These are phyloP conservation scores for Tylopilus felleus DNA, from an alignment of 768 basidiomycete genomes.

Conservation along the genomic window DNA sequence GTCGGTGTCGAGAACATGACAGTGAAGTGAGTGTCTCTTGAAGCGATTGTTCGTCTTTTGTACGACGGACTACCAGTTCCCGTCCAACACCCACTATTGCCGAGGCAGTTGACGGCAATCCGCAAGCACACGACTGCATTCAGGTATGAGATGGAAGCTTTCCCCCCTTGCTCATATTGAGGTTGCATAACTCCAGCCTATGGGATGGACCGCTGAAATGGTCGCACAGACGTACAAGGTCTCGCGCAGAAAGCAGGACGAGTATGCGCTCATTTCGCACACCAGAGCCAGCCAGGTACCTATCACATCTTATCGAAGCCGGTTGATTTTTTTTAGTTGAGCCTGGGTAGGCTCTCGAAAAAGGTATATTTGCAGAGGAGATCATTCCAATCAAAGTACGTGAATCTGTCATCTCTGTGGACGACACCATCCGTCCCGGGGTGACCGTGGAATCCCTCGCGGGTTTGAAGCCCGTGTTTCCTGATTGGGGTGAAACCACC, in stretches of 20 bases:
- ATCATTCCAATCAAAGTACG: constrained; percentile 83
- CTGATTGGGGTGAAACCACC: constrained; percentile 70
- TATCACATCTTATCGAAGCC: neutral
- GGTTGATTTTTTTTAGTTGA: neutral
- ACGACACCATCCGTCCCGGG: constrained; percentile 86
- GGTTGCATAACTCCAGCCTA: constrained; percentile 50
- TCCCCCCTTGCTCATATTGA: neutral
- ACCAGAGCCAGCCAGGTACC: constrained; percentile 66
- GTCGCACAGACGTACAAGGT: constrained; percentile 79
- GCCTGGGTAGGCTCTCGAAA: constrained; percentile 50
- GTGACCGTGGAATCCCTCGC: constrained; percentile 76
- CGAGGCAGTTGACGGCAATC: constrained; percentile 51
- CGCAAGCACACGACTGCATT: constrained; percentile 72
- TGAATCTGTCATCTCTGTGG: constrained; percentile 62
- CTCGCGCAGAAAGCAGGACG: constrained; percentile 79
- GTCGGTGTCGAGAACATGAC: constrained; percentile 84
- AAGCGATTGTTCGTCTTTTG: neutral
- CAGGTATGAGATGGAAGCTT: constrained; percentile 38
- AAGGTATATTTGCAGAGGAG: constrained; percentile 79
- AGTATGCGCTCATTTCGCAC: constrained; percentile 87
- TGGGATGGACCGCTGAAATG: constrained; percentile 96
- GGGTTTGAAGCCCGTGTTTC: constrained; percentile 84
- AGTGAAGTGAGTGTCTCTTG: constrained; percentile 49
- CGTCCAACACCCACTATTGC: constrained; percentile 71
- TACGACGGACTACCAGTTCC: constrained; percentile 41